Base-by-base conservation (phyloP, 2,329 filamentous ascomycete genomes). In the Colletotrichum chlorophyti region DNA sequence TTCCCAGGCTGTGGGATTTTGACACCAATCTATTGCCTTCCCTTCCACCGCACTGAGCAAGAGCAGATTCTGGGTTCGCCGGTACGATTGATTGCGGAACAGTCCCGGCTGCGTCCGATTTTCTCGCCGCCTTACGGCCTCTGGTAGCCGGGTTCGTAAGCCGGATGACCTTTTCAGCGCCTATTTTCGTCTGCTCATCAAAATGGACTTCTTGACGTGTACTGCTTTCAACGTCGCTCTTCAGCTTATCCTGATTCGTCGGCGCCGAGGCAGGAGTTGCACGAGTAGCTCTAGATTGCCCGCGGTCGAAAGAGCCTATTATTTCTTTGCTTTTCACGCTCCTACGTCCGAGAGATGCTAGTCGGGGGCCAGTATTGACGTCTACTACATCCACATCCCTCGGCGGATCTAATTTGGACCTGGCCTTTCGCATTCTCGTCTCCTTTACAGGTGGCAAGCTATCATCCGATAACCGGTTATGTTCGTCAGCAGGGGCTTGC, bases 121-220 rank as follows among this genome's bases (percentile, higher is more conserved):
- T 79, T 48, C 76, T 74, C 9, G 81, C 81, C 35, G 82, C 81
- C 65, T 84, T 84, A 57, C 72, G 80, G 27, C 82, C 82, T 64
- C 81, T 72, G 10, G 78, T 82, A 4, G 82, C 82, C 15, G 81
- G 81, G 55, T 83, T 83, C 7, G 58, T 40, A 8, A 53, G 34
- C 24, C 46, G 53, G 29, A 8, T 24, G 23, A 19, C 23, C 12
- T 19, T 21, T 29, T 35, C 27, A 24, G 41, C 14, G 21, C 21
- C n/a, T 17, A 9, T 11, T 10, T n/a, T 27, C 21, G 37, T 17
- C 26, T 35, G 10, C 11, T 11, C n/a, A 21, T n/a, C 17, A 11
- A 14, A n/a, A 8, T 35, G 21, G 10, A n/a, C 17, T 34, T 40
- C 6, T 7, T 43, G 26, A 6, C 3, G 4, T 5, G 53, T 21